Evolutionary conservation across 208 protist genomes (phyloP).

Genomic region (Leishmania turanica): DNA sequence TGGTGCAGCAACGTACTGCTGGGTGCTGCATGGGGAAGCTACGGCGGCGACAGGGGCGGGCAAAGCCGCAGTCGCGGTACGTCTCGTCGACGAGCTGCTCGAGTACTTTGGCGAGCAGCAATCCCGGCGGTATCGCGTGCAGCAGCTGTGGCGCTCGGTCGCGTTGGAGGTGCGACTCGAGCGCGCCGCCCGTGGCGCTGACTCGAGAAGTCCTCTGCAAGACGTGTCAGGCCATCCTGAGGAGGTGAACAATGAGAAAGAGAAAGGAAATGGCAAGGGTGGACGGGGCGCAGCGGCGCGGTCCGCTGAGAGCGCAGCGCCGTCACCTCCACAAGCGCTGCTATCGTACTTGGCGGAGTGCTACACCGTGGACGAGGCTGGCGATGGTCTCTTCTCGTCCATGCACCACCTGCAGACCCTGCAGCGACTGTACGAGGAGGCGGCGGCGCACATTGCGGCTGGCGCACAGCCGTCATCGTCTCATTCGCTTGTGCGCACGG

Average conservation of each 20-base stretch:
- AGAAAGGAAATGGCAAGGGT: neutral
- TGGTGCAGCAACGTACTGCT: neutral
- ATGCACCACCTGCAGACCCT: slow-evolving; percentile 14
- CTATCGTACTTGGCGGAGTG: slow-evolving; percentile 38
- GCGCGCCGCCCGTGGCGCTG: slow-evolving; percentile 22
- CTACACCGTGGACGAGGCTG: slow-evolving; percentile 63
- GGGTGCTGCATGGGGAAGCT: slow-evolving; percentile 18
- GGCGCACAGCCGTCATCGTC: slow-evolving; percentile 14
- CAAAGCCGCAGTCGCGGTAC: slow-evolving; percentile 2
- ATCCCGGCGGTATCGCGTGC: slow-evolving; percentile 27
- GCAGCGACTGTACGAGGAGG: slow-evolving; percentile 14
- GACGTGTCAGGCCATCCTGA: neutral
- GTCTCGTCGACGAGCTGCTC: slow-evolving; percentile 17
- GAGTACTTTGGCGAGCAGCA: slow-evolving; percentile 24
- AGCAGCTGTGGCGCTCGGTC: slow-evolving; percentile 32
- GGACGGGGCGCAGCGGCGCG: neutral
- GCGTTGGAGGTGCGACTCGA: slow-evolving; percentile 65
- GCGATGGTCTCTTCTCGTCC: slow-evolving; percentile 58
- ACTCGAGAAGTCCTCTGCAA: neutral
- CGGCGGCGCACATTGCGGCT: neutral
- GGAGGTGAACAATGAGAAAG: neutral
- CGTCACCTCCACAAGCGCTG: slow-evolving; percentile 22
- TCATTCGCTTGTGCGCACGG: slow-evolving; percentile 37
- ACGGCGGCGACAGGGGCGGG: neutral
- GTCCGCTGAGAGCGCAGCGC: neutral